Conservation (phyloP, 1,139 yeast species). For the Kurtzmaniella quercitrusa region DNA sequence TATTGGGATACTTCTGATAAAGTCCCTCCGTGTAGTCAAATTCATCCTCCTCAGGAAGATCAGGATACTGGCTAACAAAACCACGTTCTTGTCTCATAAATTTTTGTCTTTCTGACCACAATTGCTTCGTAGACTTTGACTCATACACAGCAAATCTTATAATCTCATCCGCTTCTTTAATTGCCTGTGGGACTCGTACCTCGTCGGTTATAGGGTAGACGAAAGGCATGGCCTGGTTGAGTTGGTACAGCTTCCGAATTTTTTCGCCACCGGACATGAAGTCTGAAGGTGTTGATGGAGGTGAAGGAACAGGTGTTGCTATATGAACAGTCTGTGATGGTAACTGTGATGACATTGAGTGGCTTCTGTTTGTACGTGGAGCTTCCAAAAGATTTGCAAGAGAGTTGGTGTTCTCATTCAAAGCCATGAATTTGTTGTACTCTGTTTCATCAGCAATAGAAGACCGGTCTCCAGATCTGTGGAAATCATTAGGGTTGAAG, state of each 20-base stretch:
- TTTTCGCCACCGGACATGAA: slow-evolving; percentile 59
- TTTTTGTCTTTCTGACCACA: slow-evolving; percentile 65
- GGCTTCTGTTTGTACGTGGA: slow-evolving; percentile 54
- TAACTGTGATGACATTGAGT: slow-evolving; percentile 50
- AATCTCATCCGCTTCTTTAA: slow-evolving; percentile 67
- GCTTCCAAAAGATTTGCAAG: slow-evolving; percentile 56
- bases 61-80: slow-evolving; percentile 32
- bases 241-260: slow-evolving; percentile 68
- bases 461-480: slow-evolving; percentile 15
- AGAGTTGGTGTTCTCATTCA: slow-evolving; percentile 44
- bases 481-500: slow-evolving; percentile 4
- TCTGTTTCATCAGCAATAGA: slow-evolving; percentile 5
- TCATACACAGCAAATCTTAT: slow-evolving; percentile 60
- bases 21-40: slow-evolving; percentile 19
- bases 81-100: slow-evolving; percentile 82
- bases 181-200: slow-evolving; percentile 61
- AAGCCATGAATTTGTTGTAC: slow-evolving; percentile 36
- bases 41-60: slow-evolving; percentile 10
- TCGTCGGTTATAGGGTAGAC: slow-evolving; percentile 52
- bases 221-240: slow-evolving; percentile 77
- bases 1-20: slow-evolving; percentile 25
- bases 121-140: slow-evolving; percentile 60
- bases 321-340: slow-evolving; percentile 70
- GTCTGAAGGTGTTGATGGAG: slow-evolving; percentile 63
- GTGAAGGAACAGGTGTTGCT: slow-evolving; percentile 89